These are phyloP conservation scores for Talaromyces sp. DNA, from an alignment of 2,329 filamentous ascomycete genomes.

Conservation along the genomic window DNA sequence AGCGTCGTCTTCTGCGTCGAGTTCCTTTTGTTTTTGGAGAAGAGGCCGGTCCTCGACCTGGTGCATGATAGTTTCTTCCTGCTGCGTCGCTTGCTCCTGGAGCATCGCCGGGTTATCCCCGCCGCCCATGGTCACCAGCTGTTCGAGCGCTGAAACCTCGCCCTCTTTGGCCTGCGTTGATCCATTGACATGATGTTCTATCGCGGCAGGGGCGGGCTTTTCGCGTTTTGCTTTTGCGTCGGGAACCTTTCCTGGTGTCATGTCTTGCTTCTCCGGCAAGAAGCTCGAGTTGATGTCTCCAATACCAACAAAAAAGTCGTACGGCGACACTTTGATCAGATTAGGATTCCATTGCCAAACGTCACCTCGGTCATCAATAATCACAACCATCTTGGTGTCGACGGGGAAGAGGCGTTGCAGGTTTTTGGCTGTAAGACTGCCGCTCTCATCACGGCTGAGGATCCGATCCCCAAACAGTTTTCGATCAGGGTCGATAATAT, in stretches of 20 bases:
- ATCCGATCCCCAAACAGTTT: conserved; percentile 92
- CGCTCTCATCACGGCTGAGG: conserved; percentile 94
- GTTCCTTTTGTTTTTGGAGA: conserved; percentile 83
- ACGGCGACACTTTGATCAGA: conserved; percentile 88
- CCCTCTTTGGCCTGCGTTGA: conserved; percentile 19
- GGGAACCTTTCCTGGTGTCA: conserved; percentile 33
- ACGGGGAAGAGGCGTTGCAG: conserved; percentile 89
- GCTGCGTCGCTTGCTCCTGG: conserved; percentile 73
- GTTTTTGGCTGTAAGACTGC: conserved; percentile 84
- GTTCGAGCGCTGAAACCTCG: conserved; percentile 59
- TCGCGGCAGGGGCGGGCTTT: conserved; percentile 13
- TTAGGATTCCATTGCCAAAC: conserved; percentile 94
- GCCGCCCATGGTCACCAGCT: conserved; percentile 70
- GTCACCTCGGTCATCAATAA: conserved; percentile 94
- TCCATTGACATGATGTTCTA: conserved; percentile 29
- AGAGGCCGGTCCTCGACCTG: conserved; percentile 86
- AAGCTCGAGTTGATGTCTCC: conserved; percentile 99
- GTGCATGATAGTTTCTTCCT: conserved; percentile 80
- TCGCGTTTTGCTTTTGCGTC: conserved; percentile 20
- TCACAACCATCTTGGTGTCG: conserved; percentile 98
- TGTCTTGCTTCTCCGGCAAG: conserved; percentile 67
- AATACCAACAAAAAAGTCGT: conserved; percentile 97
- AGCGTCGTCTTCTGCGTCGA: conserved; percentile 77
- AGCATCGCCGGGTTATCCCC: conserved; percentile 63
- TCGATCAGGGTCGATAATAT: conserved; percentile 84